Base-by-base conservation (phyloP, 1,284 basidiomycete genomes). In the Butyriboletus appendiculatus region DNA sequence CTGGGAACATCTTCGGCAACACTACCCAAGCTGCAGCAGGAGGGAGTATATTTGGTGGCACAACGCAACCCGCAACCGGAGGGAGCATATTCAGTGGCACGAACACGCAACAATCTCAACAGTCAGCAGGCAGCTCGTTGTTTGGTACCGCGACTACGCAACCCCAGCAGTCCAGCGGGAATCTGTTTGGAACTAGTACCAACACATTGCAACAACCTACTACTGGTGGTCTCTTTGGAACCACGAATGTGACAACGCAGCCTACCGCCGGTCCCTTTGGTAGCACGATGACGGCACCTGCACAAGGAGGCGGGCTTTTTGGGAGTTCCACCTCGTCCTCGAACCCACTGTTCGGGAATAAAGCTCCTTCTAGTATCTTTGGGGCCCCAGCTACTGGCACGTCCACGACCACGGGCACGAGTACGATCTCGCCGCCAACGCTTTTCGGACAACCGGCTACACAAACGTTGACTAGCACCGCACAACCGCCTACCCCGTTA, bases 391-490 rank as follows among this genome's bases (percentile, higher is more conserved):
- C 39, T 53, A 39, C 55, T 48, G 51, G 51, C 37, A 32, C 32
- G 45, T 28, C 37, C 57, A 65, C 44, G 43, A 28, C 30, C 53
- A 65, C 39, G 54, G 66, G 52, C 42, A 56, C 52, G 20, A 59
- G 52, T 34, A 59, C 59, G 8, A 56, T 59, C 20, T 52, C 56
- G 11, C 53, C 65, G 10, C 62, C 70, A n/a, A 58, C 59, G 6
- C 60, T 71, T 39, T 76, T 75, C 37, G 73, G 71, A 38, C 71
- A 72, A 35, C 30, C 60, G 5, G n/a, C 35, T n/a, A 5, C 49
- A 43, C 66, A 65, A 49, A 24, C 40, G 3, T 53, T 37, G 12
- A 45, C 38, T 5, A 41, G 2, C 16, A 47, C 45, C 3, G 35
- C 65, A 57, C 63, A 64, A 58, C 63, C 65, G 52, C 52, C 59